Percentiles rank a stretch among this genome's conserved stretches.
Evolutionary conservation across 164 flowering plant species (phyloP).

Genomic region (Stephania japonica): DNA sequence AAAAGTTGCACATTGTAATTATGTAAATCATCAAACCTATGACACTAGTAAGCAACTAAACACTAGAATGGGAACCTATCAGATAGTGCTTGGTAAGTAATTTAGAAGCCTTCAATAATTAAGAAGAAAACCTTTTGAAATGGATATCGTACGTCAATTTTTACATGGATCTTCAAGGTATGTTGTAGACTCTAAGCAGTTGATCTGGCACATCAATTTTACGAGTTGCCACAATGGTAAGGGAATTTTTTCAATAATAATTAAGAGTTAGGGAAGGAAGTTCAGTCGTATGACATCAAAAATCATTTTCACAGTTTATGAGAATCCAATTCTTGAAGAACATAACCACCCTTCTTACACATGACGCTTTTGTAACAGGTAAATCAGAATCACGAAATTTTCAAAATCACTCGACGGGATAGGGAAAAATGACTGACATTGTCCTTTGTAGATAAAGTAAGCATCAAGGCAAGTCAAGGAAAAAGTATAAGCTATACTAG

Average conservation of each 20-base stretch:
- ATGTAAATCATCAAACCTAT: neutral
- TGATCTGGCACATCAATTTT: neutral
- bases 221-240: neutral
- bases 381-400: neutral
- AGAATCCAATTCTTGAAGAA: neutral
- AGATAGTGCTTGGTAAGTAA: neutral
- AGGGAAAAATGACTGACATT: neutral
- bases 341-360: neutral
- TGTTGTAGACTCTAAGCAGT: neutral
- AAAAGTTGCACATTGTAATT: neutral
- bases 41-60: neutral
- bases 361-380: neutral
- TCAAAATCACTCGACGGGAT: neutral
- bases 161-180: neutral
- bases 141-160: neutral
- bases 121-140: neutral
- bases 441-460: neutral
- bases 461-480: neutral
- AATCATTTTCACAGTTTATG: neutral
- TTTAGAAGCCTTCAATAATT: too few relatives aligned
- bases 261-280: neutral
- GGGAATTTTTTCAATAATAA: neutral
- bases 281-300: neutral
- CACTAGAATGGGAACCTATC: neutral
- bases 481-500: neutral